These are phyloP conservation scores for Phytophthora rubi DNA, from an alignment of 352 stramenopile species.

Conservation along the genomic window DNA sequence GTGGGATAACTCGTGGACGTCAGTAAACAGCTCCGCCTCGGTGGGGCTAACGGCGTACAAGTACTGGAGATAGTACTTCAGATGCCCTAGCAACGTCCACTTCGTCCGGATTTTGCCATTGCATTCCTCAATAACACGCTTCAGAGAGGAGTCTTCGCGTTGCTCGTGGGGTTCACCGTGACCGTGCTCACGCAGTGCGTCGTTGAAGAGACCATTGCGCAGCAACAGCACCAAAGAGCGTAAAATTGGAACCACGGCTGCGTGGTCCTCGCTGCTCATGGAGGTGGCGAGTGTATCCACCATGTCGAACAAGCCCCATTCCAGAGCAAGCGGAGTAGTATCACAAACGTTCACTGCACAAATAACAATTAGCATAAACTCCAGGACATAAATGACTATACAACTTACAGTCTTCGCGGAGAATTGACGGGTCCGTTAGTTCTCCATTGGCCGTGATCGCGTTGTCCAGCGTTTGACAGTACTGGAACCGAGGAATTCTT, in stretches of 20 bases:
- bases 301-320: conserved; percentile 79
- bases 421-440: conserved; percentile 45
- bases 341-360: conserved; percentile 59
- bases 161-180: conserved; percentile 23
- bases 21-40: conserved; percentile 66
- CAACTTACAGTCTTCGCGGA: conserved; percentile 57
- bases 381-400: not conserved
- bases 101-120: conserved; percentile 59
- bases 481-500: conserved; percentile 76
- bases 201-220: conserved; percentile 64
- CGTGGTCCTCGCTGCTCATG: conserved; percentile 87
- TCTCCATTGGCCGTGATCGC: conserved; percentile 79
- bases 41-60: conserved; percentile 74
- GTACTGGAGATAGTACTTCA: conserved; percentile 82
- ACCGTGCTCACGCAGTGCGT: conserved; percentile 35
- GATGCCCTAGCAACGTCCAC: conserved; percentile 56
- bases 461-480: conserved; percentile 78
- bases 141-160: conserved; percentile 33
- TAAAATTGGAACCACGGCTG: conserved; percentile 62
- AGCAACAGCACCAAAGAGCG: conserved; percentile 62
- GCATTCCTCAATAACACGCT: conserved; percentile 48
- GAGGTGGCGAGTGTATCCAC: conserved; percentile 70
- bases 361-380: conserved; percentile 18
- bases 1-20: conserved; percentile 53
- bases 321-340: conserved; percentile 63